Evolutionary conservation across 106 monocot genomes (phyloP).

Genomic region (Chionographis japonica): DNA sequence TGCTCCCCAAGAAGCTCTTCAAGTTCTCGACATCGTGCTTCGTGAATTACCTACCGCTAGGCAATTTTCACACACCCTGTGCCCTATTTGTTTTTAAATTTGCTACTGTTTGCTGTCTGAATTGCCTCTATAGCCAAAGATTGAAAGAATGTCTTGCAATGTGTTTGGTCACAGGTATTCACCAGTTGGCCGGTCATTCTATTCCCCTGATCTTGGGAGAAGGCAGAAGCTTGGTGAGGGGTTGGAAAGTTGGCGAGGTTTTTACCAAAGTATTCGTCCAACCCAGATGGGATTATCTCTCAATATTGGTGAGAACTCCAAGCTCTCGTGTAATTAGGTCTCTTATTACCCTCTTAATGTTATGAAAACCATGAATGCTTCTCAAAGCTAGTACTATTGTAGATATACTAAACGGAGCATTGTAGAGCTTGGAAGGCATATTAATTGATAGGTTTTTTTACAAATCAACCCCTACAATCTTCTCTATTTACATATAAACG

Average conservation of each 20-base stretch:
- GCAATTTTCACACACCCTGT: constrained; percentile 3
- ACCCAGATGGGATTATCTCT: constrained; percentile 93
- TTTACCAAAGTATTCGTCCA: constrained; percentile 88
- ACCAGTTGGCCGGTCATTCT: constrained; percentile 82
- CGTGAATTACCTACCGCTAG: constrained; percentile 64
- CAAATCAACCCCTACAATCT: too few relatives aligned
- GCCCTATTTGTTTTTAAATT: neutral
- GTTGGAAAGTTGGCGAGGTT: constrained; percentile 87
- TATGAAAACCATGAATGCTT: too few relatives aligned
- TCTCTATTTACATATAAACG: too few relatives aligned
- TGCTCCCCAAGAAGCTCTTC: constrained; percentile 87
- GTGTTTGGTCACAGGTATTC: constrained; percentile 38
- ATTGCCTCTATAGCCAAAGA: neutral
- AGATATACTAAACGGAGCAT: too few relatives aligned
- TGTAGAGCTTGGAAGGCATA: too few relatives aligned
- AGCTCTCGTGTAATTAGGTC: neutral
- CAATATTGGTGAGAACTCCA: constrained; percentile 58
- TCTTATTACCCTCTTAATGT: neutral
- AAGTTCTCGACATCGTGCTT: constrained; percentile 82
- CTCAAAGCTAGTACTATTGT: too few relatives aligned
- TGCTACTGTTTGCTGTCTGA: neutral
- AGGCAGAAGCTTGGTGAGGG: constrained; percentile 72
- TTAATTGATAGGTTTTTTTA: too few relatives aligned
- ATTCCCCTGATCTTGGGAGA: constrained; percentile 72
- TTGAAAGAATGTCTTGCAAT: neutral